A percentile compares a stretch with the other conserved stretches of the same genome.
phyloP scores from a whole-genome alignment of 352 stramenopile species.

The Phytophthora boehmeriae region DNA sequence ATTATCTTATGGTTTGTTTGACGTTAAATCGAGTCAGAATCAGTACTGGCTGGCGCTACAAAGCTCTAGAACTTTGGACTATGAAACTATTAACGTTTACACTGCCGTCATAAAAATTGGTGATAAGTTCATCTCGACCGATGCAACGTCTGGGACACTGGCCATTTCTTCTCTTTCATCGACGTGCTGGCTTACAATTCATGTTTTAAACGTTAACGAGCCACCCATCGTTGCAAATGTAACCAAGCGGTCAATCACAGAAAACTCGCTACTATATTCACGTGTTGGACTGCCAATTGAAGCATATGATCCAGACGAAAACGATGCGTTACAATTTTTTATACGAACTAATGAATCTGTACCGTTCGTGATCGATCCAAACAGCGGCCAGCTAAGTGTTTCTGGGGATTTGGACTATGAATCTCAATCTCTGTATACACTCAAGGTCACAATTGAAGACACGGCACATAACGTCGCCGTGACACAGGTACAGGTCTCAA shows the following conservation, averaged over 20 bases:
- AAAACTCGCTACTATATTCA: conserved; percentile 38
- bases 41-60: conserved; percentile 29
- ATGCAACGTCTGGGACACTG: conserved; percentile 10
- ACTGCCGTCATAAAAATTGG: conserved; percentile 20
- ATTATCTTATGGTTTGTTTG: conserved; percentile 10
- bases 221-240: conserved; percentile 36
- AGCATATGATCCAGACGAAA: conserved; percentile 22
- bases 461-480: conserved; percentile 9
- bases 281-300: conserved; percentile 18
- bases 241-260: conserved; percentile 29
- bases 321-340: conserved; percentile 17
- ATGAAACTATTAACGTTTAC: conserved; percentile 13
- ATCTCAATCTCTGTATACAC: conserved; percentile 21
- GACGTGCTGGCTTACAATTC: conserved; percentile 37
- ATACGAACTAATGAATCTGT: background rate
- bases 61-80: conserved; percentile 14
- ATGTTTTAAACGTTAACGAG: conserved; percentile 56
- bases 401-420: conserved; percentile 42
- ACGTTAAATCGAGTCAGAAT: conserved; percentile 1
- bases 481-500: conserved; percentile 30
- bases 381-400: conserved; percentile 42
- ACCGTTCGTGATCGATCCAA: conserved; percentile 47
- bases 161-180: conserved; percentile 47
- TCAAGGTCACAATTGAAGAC: conserved; percentile 28
- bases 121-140: conserved; percentile 19